Conservation (phyloP, 768 basidiomycete species). For the Phylloporus arenicola region DNA sequence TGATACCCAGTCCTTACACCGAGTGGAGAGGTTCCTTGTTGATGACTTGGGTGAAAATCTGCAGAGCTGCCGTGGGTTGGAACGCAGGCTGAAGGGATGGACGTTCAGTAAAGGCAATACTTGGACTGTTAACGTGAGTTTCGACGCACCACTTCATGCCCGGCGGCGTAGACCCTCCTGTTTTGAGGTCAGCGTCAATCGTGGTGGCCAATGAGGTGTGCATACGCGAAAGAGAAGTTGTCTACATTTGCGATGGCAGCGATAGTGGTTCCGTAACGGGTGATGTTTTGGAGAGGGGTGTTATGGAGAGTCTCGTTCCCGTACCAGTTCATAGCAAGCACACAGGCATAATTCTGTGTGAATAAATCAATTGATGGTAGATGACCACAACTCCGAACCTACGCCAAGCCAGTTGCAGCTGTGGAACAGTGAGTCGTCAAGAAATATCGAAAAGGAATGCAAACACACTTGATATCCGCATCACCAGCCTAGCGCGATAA, state of each 20-base stretch:
- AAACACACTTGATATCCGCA: conserved; percentile 24
- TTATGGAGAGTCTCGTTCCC: conserved; percentile 36
- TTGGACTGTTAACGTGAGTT: not conserved
- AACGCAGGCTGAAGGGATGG: conserved; percentile 47
- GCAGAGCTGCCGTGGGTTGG: conserved; percentile 52
- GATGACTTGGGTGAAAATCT: conserved; percentile 55
- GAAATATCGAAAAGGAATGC: not conserved
- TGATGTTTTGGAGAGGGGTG: conserved; percentile 50
- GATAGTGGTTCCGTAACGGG: conserved; percentile 45
- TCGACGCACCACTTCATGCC: conserved; percentile 56
- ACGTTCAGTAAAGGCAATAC: not conserved
- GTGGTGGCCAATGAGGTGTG: conserved; percentile 3
- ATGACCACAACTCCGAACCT: conserved; percentile 4
- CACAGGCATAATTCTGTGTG: conserved; percentile 34
- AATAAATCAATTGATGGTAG: not conserved
- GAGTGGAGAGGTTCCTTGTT: conserved; percentile 50
- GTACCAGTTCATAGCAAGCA: conserved; percentile 44
- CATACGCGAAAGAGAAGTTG: conserved; percentile 64
- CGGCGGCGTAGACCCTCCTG: conserved; percentile 53
- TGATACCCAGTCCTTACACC: conserved; percentile 21
- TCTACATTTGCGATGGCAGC: conserved; percentile 63
- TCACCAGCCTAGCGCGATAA: conserved; percentile 24
- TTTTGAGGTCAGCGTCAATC: not conserved
- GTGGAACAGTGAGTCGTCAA: not conserved
- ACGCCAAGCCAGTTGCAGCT: conserved; percentile 33